A percentile compares a stretch with the other conserved stretches of the same genome.
phyloP scores from a whole-genome alignment of 768 basidiomycete species.

The Daedaleopsis nitida region DNA sequence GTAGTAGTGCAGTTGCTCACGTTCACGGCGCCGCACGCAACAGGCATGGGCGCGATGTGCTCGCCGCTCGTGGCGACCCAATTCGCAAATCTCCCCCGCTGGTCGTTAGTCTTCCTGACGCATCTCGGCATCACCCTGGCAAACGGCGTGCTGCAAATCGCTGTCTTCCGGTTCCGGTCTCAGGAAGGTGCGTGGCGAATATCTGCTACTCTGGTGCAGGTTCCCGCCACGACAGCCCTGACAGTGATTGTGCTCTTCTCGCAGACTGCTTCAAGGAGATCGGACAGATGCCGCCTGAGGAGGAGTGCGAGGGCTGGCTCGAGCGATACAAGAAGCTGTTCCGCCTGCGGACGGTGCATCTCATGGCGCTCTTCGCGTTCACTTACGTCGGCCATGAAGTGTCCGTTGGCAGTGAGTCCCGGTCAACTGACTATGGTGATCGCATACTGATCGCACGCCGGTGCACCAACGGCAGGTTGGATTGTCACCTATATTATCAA shows the following conservation, averaged over 20 bases:
- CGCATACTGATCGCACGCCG: not conserved
- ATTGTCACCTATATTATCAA: conserved; percentile 47
- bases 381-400: conserved; percentile 48
- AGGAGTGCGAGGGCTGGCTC: conserved; percentile 32
- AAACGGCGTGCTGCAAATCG: conserved; percentile 18
- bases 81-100: conserved; percentile 40
- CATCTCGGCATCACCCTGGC: conserved; percentile 29
- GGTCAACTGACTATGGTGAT: too few species aligned
- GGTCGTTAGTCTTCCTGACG: conserved; percentile 46
- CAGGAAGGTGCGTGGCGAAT: conserved; percentile 31
- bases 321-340: conserved; percentile 39
- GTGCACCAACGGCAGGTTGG: conserved; percentile 35
- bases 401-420: conserved; percentile 40
- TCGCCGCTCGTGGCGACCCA: conserved; percentile 55
- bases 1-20: not conserved
- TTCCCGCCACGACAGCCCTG: not conserved
- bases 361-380: conserved; percentile 39
- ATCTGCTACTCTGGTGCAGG: too few species aligned
- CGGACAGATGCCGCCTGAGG: conserved; percentile 28
- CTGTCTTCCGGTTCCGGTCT: conserved; percentile 29
- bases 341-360: conserved; percentile 35
- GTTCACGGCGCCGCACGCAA: too few species aligned
- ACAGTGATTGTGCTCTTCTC: not conserved
- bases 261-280: conserved; percentile 23
- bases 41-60: conserved; percentile 45